A percentile compares a stretch with the other conserved stretches of the same genome.
Evolutionary conservation across 768 basidiomycete species (phyloP).

Genomic region (Harrya chromipes): DNA sequence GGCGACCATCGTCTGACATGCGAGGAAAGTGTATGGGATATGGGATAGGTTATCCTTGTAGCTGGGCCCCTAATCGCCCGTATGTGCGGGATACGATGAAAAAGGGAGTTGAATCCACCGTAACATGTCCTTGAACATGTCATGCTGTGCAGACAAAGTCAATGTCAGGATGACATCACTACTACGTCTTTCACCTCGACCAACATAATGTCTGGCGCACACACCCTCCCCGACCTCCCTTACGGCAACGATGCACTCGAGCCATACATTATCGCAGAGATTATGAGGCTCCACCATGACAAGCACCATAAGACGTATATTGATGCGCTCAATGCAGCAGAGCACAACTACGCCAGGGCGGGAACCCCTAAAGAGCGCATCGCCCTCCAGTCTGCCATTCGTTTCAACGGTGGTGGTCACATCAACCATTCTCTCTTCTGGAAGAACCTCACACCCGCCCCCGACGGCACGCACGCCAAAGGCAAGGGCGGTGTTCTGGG

Average conservation of each 20-base stretch:
- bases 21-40: slow-evolving; percentile 30
- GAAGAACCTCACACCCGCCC: slow-evolving; percentile 83
- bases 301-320: slow-evolving; percentile 98
- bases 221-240: slow-evolving; percentile 71
- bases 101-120: slow-evolving; percentile 11
- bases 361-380: slow-evolving; percentile 54
- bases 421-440: slow-evolving; percentile 97
- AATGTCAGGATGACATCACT: slow-evolving; percentile 1
- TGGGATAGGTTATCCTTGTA: slow-evolving; percentile 31
- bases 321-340: slow-evolving; percentile 65
- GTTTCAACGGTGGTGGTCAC: slow-evolving; percentile 43
- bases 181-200: neutral
- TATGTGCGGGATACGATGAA: slow-evolving; percentile 30
- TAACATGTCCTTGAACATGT: neutral
- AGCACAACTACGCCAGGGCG: slow-evolving; percentile 69
- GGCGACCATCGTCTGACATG: slow-evolving; percentile 23
- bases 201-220: slow-evolving; percentile 37
- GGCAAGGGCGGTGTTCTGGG: slow-evolving; percentile 61
- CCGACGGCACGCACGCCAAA: slow-evolving; percentile 44
- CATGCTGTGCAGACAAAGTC: slow-evolving; percentile 19
- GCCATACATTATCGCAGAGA: slow-evolving; percentile 85
- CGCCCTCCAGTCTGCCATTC: slow-evolving; percentile 24
- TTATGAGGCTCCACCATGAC: slow-evolving; percentile 92
- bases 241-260: slow-evolving; percentile 89
- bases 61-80: slow-evolving; percentile 18